phyloP scores from a whole-genome alignment of 192 early-diverging fungal species.

The Oehlia diaphana region DNA sequence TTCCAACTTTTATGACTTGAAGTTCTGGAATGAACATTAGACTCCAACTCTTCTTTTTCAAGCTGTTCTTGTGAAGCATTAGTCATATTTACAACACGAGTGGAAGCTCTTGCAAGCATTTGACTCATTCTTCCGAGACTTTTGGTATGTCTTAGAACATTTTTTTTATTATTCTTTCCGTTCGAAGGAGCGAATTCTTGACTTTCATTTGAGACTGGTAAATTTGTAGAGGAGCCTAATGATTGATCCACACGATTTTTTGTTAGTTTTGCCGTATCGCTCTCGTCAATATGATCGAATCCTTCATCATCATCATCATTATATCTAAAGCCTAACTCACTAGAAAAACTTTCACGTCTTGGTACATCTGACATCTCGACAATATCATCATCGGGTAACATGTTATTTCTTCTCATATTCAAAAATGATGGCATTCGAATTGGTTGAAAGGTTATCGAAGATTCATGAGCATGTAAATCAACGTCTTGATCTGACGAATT shows the following conservation, averaged over 20 bases:
- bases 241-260: background rate
- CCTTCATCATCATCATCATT: constrained; percentile 9
- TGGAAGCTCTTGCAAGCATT: constrained; percentile 22
- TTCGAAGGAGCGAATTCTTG: background rate
- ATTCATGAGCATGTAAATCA: background rate
- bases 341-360: constrained; percentile 11
- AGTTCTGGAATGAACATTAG: background rate
- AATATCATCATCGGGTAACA: background rate
- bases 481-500: background rate
- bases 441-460: background rate
- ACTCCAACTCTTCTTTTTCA: constrained; percentile 3
- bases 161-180: background rate
- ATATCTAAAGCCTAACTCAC: background rate
- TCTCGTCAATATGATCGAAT: constrained; percentile 18
- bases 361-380: constrained; percentile 23
- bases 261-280: constrained; percentile 16
- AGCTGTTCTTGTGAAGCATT: constrained; percentile 9
- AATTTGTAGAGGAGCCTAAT: background rate
- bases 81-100: constrained; percentile 23
- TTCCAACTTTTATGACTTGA: background rate
- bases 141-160: background rate
- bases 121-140: constrained; percentile 19
- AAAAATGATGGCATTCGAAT: background rate
- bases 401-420: background rate
- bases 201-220: background rate